phyloP scores from a whole-genome alignment of 108 stramenopile species.

The Skeletonema marinoi region DNA sequence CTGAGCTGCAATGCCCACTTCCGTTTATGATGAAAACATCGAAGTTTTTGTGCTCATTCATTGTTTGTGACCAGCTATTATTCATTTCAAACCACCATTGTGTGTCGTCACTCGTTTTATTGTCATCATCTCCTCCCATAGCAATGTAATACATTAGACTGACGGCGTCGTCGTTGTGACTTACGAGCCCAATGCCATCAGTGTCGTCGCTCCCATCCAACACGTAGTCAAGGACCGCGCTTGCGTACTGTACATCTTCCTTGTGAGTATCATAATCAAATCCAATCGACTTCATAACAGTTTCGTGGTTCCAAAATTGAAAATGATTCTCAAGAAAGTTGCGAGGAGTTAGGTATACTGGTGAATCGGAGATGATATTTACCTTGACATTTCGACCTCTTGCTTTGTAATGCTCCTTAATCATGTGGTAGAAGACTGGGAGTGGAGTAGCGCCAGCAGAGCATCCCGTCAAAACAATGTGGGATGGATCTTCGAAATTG shows the following conservation, averaged over 20 bases:
- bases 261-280: conserved; percentile 48
- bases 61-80: conserved; percentile 20
- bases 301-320: conserved; percentile 43
- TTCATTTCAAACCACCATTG: conserved; percentile 48
- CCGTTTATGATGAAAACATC: conserved; percentile 45
- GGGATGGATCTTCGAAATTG: conserved; percentile 50
- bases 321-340: conserved; percentile 51
- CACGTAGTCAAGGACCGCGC: conserved; percentile 40
- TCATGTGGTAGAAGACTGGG: conserved; percentile 48
- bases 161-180: conserved; percentile 49
- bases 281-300: conserved; percentile 44
- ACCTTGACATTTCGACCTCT: conserved; percentile 20
- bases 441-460: conserved; percentile 59
- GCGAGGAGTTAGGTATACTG: conserved; percentile 53
- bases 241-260: conserved; percentile 36
- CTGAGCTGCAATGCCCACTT: conserved; percentile 53
- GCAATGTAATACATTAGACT: conserved; percentile 43
- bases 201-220: conserved; percentile 32
- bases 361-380: conserved; percentile 45
- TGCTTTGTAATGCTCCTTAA: conserved; percentile 42
- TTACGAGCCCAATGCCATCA: conserved; percentile 45
- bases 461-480: conserved; percentile 56
- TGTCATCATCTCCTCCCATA: conserved; percentile 38
- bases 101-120: neutral
- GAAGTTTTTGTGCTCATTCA: conserved; percentile 46